Evolutionary conservation across 495 filamentous ascomycete species (phyloP).

Genomic region (Apiosordaria backusii): DNA sequence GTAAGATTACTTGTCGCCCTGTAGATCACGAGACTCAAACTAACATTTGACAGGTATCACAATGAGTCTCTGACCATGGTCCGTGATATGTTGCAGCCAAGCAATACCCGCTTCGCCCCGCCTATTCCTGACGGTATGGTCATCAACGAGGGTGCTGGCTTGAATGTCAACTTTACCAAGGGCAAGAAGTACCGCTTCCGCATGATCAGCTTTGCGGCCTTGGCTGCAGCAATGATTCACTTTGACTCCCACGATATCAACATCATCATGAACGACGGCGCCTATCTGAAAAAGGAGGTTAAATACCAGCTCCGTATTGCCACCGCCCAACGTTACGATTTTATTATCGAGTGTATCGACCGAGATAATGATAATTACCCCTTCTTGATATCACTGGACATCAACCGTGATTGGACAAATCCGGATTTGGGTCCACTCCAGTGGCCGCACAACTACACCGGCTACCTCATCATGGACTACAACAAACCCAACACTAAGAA

Average conservation of each 20-base stretch:
- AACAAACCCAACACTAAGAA: conserved; percentile 48
- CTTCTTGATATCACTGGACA: conserved; percentile 49
- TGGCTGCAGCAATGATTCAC: conserved; percentile 58
- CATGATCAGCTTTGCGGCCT: conserved; percentile 67
- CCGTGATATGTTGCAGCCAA: conserved; percentile 48
- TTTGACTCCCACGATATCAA: conserved; percentile 61
- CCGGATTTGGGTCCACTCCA: conserved; percentile 24
- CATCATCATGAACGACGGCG: conserved; percentile 53
- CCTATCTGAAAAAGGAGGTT: conserved; percentile 35
- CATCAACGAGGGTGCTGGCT: conserved; percentile 62
- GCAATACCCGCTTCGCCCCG: conserved; percentile 53
- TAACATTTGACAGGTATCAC: conserved; percentile 35
- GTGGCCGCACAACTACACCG: conserved; percentile 45
- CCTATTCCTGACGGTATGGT: conserved; percentile 59
- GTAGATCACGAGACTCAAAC: neutral
- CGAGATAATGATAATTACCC: conserved; percentile 53
- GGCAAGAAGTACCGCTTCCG: conserved; percentile 76
- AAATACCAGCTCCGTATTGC: conserved; percentile 45
- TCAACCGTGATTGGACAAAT: conserved; percentile 43
- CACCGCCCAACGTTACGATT: conserved; percentile 62
- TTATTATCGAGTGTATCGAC: conserved; percentile 44
- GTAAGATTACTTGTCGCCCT: conserved; percentile 5
- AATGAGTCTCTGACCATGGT: conserved; percentile 53
- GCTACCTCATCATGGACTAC: conserved; percentile 63
- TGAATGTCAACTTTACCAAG: conserved; percentile 57